Conservation (phyloP, 1,284 basidiomycete species). For the Lignosus rhinocerotis region DNA sequence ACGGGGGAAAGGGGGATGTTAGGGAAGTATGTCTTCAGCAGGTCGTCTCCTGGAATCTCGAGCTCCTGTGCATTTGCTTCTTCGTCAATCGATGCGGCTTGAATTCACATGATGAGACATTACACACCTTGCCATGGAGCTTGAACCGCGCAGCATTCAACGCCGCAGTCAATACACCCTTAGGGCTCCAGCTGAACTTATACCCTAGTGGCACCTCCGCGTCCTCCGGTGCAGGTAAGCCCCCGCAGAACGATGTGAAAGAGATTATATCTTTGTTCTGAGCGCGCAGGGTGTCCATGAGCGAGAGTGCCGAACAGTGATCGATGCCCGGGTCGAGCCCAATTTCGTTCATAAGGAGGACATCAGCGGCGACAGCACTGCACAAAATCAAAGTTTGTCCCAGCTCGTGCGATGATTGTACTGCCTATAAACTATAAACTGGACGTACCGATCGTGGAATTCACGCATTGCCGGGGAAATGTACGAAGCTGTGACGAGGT, state of each 20-base stretch:
- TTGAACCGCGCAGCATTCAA: constrained; percentile 78
- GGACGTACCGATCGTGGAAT: constrained; percentile 62
- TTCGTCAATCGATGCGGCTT: not conserved
- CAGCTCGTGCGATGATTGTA: not conserved
- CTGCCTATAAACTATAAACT: not conserved
- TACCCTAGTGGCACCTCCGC: constrained; percentile 76
- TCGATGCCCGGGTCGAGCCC: constrained; percentile 97
- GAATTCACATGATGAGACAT: no score
- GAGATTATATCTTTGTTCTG: constrained; percentile 68
- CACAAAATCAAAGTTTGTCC: not conserved
- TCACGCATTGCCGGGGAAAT: constrained; percentile 80
- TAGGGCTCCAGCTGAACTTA: constrained; percentile 95
- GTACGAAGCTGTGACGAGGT: constrained; percentile 93
- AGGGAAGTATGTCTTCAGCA: constrained; percentile 64
- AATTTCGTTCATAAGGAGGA: constrained; percentile 89
- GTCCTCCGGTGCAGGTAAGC: constrained; percentile 81
- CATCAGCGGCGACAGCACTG: constrained; percentile 68
- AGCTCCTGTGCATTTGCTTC: constrained; percentile 36
- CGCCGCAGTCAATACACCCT: constrained; percentile 84
- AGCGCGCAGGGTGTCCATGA: constrained; percentile 61
- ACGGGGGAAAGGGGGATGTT: constrained; percentile 68
- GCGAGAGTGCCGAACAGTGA: constrained; percentile 85
- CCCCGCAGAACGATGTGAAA: constrained; percentile 94
- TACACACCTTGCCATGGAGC: constrained; percentile 55
- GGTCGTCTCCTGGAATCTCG: constrained; percentile 52